phyloP scores from a whole-genome alignment of 352 stramenopile species.

The Globisporangium mamillatum region DNA sequence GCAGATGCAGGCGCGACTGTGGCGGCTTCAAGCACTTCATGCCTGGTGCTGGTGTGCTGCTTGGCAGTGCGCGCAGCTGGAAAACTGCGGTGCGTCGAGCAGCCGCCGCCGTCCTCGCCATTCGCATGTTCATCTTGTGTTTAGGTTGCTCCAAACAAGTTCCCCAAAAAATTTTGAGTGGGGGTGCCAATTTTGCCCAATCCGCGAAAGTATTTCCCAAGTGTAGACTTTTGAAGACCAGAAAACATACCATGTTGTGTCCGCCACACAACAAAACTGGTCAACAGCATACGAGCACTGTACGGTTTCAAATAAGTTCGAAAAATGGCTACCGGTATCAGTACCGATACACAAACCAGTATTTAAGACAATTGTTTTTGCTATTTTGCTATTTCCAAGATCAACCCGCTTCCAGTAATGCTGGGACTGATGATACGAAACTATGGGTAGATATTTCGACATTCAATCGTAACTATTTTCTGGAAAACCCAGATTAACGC shows the following conservation, averaged over 20 bases:
- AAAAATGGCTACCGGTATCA: not conserved
- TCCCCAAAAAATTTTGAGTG: no score
- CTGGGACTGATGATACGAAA: no score
- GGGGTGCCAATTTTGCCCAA: no score
- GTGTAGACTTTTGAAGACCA: no score
- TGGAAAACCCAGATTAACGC: no score
- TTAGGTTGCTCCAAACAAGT: not conserved
- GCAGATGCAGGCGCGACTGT: not conserved
- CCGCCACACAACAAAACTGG: not conserved
- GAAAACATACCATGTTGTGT: no score
- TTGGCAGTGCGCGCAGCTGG: not conserved
- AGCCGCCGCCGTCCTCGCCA: not conserved
- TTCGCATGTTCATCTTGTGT: not conserved
- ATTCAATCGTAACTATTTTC: no score
- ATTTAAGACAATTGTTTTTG: no score
- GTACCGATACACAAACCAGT: not conserved
- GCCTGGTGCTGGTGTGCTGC: not conserved
- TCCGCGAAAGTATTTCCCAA: no score
- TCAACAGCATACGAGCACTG: not conserved
- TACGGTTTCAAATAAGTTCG: not conserved
- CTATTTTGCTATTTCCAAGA: no score
- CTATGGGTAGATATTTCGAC: no score
- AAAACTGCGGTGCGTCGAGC: not conserved
- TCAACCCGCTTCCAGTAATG: no score
- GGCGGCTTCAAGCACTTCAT: not conserved